phyloP scores from a whole-genome alignment of 495 filamentous ascomycete species.

The Lepraria neglecta region DNA sequence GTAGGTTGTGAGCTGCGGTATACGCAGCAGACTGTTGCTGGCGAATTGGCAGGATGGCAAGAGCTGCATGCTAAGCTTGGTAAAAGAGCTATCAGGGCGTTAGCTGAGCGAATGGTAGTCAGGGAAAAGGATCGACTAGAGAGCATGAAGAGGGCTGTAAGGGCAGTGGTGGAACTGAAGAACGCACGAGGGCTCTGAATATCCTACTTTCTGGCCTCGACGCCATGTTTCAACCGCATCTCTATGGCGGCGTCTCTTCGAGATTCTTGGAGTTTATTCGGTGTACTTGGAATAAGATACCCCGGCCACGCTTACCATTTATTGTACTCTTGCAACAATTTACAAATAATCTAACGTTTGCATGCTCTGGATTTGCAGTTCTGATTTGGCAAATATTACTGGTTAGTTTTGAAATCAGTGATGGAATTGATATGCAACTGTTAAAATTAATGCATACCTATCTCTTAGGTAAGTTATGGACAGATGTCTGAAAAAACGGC shows the following conservation, averaged over 20 bases:
- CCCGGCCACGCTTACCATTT: neutral
- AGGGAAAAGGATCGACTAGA: constrained; percentile 73
- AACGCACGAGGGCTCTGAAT: neutral
- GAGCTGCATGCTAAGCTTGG: constrained; percentile 76
- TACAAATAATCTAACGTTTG: neutral
- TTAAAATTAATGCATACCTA: no score
- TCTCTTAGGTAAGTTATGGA: no score
- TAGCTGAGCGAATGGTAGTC: constrained; percentile 72
- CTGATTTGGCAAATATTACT: no score
- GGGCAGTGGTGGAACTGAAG: constrained; percentile 33
- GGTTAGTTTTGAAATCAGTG: no score
- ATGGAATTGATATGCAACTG: no score
- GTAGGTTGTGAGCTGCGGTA: constrained; percentile 76
- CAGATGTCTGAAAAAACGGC: no score
- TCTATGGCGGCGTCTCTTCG: neutral
- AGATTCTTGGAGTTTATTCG: constrained; percentile 1
- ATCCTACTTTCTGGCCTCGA: no score
- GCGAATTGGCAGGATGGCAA: constrained; percentile 89
- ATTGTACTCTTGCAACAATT: neutral
- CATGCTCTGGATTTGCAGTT: no score
- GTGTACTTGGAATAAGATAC: constrained; percentile 10
- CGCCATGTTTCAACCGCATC: neutral
- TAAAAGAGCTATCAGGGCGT: constrained; percentile 61
- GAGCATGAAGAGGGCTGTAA: constrained; percentile 68
- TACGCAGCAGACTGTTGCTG: constrained; percentile 86